Evolutionary conservation across 2,329 filamentous ascomycete genomes (phyloP).

Genomic region (Botrytis medusae): DNA sequence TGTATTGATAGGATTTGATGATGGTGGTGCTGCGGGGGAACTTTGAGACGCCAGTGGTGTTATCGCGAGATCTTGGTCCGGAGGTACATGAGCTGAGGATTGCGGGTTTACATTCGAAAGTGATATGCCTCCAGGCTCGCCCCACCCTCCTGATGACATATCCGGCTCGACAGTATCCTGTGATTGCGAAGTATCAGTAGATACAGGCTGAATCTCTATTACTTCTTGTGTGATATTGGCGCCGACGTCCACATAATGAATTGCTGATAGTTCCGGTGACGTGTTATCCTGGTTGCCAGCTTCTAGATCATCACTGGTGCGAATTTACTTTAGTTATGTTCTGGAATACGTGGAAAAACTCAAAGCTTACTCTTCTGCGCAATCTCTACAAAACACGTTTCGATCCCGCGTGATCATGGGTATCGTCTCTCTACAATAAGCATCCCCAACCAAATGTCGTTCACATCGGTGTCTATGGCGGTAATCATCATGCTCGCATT

Average conservation of each 20-base stretch:
- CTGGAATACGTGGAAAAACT: not conserved
- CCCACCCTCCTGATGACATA: not conserved
- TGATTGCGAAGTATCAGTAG: not conserved
- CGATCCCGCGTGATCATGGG: not conserved
- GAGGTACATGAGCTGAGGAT: not conserved
- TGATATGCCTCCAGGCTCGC: not conserved
- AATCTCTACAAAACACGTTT: not conserved
- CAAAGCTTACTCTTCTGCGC: not conserved
- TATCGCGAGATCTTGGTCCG: not conserved
- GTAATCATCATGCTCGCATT: not conserved
- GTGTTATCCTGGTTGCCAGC: not conserved
- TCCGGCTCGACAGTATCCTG: not conserved
- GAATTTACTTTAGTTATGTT: not conserved
- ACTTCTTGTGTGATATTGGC: not conserved
- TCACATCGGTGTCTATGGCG: not conserved
- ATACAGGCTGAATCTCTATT: not conserved
- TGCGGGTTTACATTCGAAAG: not conserved
- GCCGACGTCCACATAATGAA: fast-evolving
- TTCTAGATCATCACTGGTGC: not conserved
- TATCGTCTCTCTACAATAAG: not conserved
- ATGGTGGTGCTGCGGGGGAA: not conserved
- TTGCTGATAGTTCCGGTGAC: not conserved
- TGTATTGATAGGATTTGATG: not conserved
- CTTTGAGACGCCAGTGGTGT: not conserved
- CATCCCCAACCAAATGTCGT: not conserved